Evolutionary conservation across 2,329 filamentous ascomycete species (phyloP), one percentile per base, ranked within the genome.

Genomic region (Xylaria sp.): DNA sequence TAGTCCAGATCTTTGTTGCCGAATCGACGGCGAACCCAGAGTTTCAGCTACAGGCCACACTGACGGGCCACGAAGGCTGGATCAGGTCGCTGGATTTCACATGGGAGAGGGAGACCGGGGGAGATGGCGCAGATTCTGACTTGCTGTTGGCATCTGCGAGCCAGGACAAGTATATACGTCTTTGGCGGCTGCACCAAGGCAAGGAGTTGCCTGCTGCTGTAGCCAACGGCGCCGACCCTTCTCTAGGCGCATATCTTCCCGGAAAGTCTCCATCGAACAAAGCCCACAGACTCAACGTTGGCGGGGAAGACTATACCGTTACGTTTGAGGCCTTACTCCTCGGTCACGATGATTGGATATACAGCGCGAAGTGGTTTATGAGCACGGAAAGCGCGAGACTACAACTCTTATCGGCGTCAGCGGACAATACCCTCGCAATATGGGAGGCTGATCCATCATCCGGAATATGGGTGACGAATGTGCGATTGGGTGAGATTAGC

Each of bases 311-410:
- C 67, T 94, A 91, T 76, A 91, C 90, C 6, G 83, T 97, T 59
- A 96, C 93, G 0, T 98, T 99, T 69, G 95, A 99, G 76, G 95
- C 95, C 1, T 82, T 99, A 2, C 84, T 99, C 5, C 85, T 99
- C 2, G 95, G 95, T 8, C 95, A 99, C 73, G 95, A 99, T 74
- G 95, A 99, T 73, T 99, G 95, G 95, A 94, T 99, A 60, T 98
- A 97, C 77, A 96, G 91, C 59, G 89, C 92, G 1, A 82, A 83
- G 57, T 97, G 94, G 94, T 84, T 85, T 62, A 81, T 82, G 6
- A 75, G 80, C 45, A 72, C 78, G 14, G 78, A 80, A 61, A 77
- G 76, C 51, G 78, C 74, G 17, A 86, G 83, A 62, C 81, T 91
- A 12, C 92, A 91, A 69, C 85, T 97, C 8, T 85, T 99, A 3